Evolutionary conservation across 129 eudicot genomes (phyloP).

Genomic region (carrot (Daucus carota)): DH1_v3.0 NC_030382.2:38148501-38149000

Average conservation of each 20-base stretch:
- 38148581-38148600: constrained; percentile 42
- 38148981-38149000: no score
- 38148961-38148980: not conserved
- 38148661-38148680: constrained; percentile 48
- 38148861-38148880: constrained; percentile 66
- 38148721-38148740: not conserved
- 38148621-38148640: constrained; percentile 48
- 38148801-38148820: constrained; percentile 50
- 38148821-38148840: constrained; percentile 65
- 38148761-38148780: constrained; percentile 1
- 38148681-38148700: constrained; percentile 43
- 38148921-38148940: not conserved
- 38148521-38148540: not conserved
- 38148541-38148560: not conserved
- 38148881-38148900: not conserved
- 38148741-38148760: not conserved
- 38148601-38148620: constrained; percentile 42
- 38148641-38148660: constrained; percentile 41
- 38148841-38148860: constrained; percentile 81
- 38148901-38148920: not conserved
- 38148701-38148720: not conserved
- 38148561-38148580: not conserved
- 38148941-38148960: no score
- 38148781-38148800: not conserved
- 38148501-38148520: constrained; percentile 6